phyloP scores from a whole-genome alignment of 2,329 filamentous ascomycete species.

The Hypoxylon sp. region DNA sequence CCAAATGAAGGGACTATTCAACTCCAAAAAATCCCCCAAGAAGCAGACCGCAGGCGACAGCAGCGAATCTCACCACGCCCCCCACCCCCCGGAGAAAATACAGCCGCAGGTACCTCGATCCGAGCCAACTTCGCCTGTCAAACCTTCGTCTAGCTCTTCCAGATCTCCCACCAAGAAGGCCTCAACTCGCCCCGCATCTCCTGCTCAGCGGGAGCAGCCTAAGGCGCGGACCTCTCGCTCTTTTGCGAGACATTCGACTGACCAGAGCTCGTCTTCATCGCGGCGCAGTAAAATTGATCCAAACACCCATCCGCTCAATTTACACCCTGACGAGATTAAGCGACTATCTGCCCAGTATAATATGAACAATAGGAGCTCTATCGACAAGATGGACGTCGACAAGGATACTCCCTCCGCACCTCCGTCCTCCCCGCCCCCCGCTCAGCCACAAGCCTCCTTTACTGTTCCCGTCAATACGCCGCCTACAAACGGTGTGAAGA shows the following conservation, averaged over 20 bases:
- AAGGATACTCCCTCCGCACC: slow-evolving; percentile 66
- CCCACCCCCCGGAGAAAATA: slow-evolving; percentile 46
- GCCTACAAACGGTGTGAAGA: slow-evolving; percentile 62
- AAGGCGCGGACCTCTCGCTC: slow-evolving; percentile 63
- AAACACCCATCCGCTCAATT: slow-evolving; percentile 89
- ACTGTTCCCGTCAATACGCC: slow-evolving; percentile 65
- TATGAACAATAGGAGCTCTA: slow-evolving; percentile 72
- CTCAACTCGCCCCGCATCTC: slow-evolving; percentile 51
- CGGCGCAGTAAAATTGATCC: slow-evolving; percentile 72
- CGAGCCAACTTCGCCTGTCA: slow-evolving; percentile 51
- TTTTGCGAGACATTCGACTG: slow-evolving; percentile 65
- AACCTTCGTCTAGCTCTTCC: slow-evolving; percentile 42
- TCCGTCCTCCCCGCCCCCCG: slow-evolving; percentile 67
- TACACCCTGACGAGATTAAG: slow-evolving; percentile 89
- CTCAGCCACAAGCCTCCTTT: slow-evolving; percentile 57
- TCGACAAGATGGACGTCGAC: slow-evolving; percentile 79
- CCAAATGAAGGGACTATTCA: slow-evolving; percentile 57
- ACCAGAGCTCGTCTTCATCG: slow-evolving; percentile 57
- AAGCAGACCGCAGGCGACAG: slow-evolving; percentile 54
- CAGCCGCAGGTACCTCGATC: slow-evolving; percentile 48
- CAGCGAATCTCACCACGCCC: slow-evolving; percentile 47
- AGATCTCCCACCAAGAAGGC: slow-evolving; percentile 49
- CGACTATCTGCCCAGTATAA: slow-evolving; percentile 77
- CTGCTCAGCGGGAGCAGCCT: slow-evolving; percentile 51
- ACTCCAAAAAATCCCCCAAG: slow-evolving; percentile 55